These are phyloP conservation scores for Hsuehochloa calcarea DNA, from an alignment of 176 grass and related monocot species.

Conservation along the genomic window DNA sequence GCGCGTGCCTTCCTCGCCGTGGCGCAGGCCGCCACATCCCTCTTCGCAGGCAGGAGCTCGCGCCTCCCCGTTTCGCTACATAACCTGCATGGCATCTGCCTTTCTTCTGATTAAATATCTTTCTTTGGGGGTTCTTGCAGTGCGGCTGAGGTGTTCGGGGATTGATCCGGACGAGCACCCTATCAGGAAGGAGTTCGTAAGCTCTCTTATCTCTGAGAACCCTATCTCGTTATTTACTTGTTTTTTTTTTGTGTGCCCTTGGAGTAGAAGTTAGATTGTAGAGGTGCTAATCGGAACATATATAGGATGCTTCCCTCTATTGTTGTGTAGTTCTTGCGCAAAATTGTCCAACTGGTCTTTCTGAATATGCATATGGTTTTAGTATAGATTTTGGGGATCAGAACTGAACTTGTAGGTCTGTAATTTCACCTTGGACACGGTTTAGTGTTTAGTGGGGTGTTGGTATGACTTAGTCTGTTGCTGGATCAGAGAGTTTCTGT, in stretches of 20 bases:
- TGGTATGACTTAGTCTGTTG: not conserved
- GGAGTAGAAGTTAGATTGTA: not conserved
- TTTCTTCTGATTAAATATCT: not conserved
- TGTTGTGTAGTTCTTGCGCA: no score
- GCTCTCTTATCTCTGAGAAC: constrained; percentile 9
- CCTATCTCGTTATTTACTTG: not conserved
- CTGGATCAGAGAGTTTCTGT: not conserved
- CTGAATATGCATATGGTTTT: constrained; percentile 9
- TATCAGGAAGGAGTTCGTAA: constrained; percentile 81
- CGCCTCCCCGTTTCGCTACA: not conserved
- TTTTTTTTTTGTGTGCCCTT: not conserved
- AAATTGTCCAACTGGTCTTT: not conserved
- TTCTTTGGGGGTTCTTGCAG: constrained; percentile 29
- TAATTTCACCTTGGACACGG: not conserved
- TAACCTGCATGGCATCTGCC: not conserved
- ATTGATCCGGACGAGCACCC: constrained; percentile 78
- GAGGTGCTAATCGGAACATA: not conserved
- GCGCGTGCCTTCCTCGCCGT: constrained; percentile 69
- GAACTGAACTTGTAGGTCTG: not conserved
- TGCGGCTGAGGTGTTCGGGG: constrained; percentile 71
- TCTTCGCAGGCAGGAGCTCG: constrained; percentile 42
- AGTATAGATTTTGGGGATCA: not conserved
- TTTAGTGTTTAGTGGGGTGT: not conserved
- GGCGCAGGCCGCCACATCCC: constrained; percentile 59
- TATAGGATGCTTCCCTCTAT: no score